Percentiles rank a stretch among this genome's conserved stretches.
Conservation (phyloP, 1,139 yeast species). For the Geotrichum citri-aurantii region DNA sequence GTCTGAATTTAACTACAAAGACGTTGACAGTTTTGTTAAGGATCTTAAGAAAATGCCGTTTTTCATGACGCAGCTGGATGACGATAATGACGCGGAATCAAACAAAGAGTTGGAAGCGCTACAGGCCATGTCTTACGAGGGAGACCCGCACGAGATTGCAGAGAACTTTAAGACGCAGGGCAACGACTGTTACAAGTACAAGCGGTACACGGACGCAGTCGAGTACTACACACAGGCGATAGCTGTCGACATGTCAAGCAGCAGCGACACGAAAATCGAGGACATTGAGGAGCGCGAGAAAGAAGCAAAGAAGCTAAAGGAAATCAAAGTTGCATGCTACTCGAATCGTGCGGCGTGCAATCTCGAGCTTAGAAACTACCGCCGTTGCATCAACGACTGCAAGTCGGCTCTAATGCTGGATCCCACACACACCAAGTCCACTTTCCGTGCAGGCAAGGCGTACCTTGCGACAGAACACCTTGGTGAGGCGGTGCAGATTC, state of each 20-base stretch:
- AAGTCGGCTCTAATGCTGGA: conserved; percentile 60
- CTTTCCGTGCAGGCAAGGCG: conserved; percentile 80
- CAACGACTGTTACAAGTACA: conserved; percentile 71
- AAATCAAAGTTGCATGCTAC: conserved; percentile 56
- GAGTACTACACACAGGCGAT: conserved; percentile 76
- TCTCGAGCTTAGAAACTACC: conserved; percentile 65
- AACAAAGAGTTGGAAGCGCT: conserved; percentile 78
- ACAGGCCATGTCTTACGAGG: conserved; percentile 88
- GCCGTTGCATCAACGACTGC: conserved; percentile 84
- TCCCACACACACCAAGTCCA: conserved; percentile 72
- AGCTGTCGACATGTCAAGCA: conserved; percentile 44
- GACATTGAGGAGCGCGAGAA: conserved; percentile 11
- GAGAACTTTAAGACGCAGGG: conserved; percentile 89
- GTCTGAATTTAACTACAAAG: conserved; percentile 44
- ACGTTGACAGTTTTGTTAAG: conserved; percentile 69
- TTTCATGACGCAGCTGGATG: conserved; percentile 83
- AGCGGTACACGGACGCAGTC: conserved; percentile 69
- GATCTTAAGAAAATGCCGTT: conserved; percentile 85
- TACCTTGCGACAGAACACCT: conserved; percentile 58
- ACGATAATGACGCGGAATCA: conserved; percentile 66
- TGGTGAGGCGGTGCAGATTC: conserved; percentile 67
- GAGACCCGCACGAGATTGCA: conserved; percentile 91
- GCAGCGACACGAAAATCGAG: conserved; percentile 34
- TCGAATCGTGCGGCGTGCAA: conserved; percentile 91
- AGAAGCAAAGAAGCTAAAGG: conserved; percentile 15